These are phyloP conservation scores for Carex parvula DNA, from an alignment of 176 grass and related monocot genomes.

Conservation along the genomic window DNA sequence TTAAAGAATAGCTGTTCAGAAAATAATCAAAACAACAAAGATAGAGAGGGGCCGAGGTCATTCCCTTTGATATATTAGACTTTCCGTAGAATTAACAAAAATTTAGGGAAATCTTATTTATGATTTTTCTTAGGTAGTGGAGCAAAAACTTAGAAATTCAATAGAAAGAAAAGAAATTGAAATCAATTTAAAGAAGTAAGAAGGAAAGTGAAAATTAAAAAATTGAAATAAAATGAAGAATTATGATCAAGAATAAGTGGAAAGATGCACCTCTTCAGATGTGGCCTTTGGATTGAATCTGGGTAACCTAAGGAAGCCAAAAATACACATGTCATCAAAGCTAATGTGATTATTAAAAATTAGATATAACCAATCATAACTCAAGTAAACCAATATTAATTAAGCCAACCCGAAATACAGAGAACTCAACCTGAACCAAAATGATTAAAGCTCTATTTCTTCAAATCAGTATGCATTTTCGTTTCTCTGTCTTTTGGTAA, in stretches of 20 bases:
- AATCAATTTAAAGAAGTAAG: not conserved
- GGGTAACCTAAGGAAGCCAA: not conserved
- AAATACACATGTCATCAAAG: not conserved
- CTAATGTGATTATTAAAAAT: not conserved
- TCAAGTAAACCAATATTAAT: too few relatives aligned
- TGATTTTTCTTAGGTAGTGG: not conserved
- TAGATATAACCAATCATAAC: not conserved
- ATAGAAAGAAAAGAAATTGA: not conserved
- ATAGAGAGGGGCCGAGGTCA: not conserved
- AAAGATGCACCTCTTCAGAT: not conserved
- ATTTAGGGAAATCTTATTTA: too few relatives aligned
- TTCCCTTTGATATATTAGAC: too few relatives aligned
- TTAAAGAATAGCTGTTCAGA: not conserved
- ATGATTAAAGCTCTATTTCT: too few relatives aligned
- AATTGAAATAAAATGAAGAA: not conserved
- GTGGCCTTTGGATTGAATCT: not conserved
- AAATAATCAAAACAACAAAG: not conserved
- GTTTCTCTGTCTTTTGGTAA: too few relatives aligned
- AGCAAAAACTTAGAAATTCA: not conserved
- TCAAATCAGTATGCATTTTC: too few relatives aligned
- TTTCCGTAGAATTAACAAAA: too few relatives aligned
- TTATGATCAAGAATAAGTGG: too few relatives aligned
- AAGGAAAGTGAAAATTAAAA: not conserved
- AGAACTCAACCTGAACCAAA: too few relatives aligned
- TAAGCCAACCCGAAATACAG: too few relatives aligned